Percentiles rank a stretch among this genome's conserved stretches.
Evolutionary conservation across 306 rosid species (phyloP).

Genomic region (Hippophae rhamnoides): DNA sequence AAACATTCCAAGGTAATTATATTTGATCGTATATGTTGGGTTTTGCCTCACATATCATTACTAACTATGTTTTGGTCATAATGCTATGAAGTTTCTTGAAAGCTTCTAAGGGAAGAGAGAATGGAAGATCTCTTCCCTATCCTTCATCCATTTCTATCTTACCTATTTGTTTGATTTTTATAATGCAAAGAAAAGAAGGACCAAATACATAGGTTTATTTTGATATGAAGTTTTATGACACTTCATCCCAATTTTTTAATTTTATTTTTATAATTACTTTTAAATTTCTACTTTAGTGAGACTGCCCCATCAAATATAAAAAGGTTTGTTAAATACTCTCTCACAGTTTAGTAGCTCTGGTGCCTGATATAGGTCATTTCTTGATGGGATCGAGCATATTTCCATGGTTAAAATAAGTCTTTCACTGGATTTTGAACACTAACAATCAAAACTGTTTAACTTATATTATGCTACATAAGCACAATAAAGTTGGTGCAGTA

Average conservation of each 20-base stretch:
- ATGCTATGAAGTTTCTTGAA: conserved; percentile 69
- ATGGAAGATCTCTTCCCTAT: conserved; percentile 37
- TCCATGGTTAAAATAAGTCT: conserved; percentile 79
- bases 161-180: conserved; percentile 45
- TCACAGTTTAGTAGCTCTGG: too few species aligned
- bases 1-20: conserved; percentile 52
- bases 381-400: conserved; percentile 80
- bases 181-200: conserved; percentile 70
- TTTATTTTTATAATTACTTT: too few species aligned
- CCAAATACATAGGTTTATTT: conserved; percentile 73
- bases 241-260: background rate
- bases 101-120: conserved; percentile 65
- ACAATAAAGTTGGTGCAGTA: background rate
- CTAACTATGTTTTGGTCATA: conserved; percentile 20
- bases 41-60: conserved; percentile 1
- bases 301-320: too few species aligned
- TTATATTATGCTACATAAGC: background rate
- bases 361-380: conserved; percentile 61
- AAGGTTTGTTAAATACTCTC: too few species aligned
- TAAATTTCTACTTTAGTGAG: too few species aligned
- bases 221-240: too few species aligned
- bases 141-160: conserved; percentile 15
- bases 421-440: conserved; percentile 1
- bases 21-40: conserved; percentile 3
- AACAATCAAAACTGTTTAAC: background rate